Evolutionary conservation across 192 early-diverging fungal genomes (phyloP), one percentile per base, ranked within the genome.

Genomic region (Coemansia sp.): DNA sequence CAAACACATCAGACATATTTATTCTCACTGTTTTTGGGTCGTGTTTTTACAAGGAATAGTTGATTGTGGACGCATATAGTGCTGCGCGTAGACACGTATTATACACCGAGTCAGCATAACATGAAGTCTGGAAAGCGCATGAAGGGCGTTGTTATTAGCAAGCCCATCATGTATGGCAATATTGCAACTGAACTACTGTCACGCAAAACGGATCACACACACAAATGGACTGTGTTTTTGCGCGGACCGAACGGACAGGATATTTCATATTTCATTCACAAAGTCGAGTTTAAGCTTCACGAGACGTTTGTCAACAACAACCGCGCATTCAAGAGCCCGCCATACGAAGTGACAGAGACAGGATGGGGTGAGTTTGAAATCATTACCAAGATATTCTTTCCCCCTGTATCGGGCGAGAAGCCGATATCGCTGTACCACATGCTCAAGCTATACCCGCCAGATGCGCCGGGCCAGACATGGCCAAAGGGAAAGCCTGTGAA

Each of bases 281-380:
- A 91, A 68, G 97, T 99, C 11, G 82, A 84, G 49, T 96, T 99
- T 79, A 94, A 93, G 67, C 85, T 99, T 21, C 97, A 99, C 70
- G 97, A 99, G 67, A 94, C 90, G 4, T 99, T 96, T 71, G 68
- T 71, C 18, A 74, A 79, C 63, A 79, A 75, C 68, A 83, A 75
- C 56, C 66, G 81, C 5, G 70, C 92, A 17, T 92, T 93, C 58
- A 76, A 89, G 31, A 89, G 87, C 28, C 64, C 70, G 40, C 96
- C 96, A 6, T 98, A 91, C 63, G 93, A 95, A 73, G 88, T 98
- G 24, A 82, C 86, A 26, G 97, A 99, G 72, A 94, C 97, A 12
- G 97, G 97, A 31, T 99, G 97, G 97, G 97, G 97, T 65, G 94
- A 99, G 79, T 99, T 99, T 76, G 95, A 98, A 58, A 93, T 99